Evolutionary conservation across 2,329 filamentous ascomycete genomes (phyloP).

Genomic region (Hypoxylon sp.): DNA sequence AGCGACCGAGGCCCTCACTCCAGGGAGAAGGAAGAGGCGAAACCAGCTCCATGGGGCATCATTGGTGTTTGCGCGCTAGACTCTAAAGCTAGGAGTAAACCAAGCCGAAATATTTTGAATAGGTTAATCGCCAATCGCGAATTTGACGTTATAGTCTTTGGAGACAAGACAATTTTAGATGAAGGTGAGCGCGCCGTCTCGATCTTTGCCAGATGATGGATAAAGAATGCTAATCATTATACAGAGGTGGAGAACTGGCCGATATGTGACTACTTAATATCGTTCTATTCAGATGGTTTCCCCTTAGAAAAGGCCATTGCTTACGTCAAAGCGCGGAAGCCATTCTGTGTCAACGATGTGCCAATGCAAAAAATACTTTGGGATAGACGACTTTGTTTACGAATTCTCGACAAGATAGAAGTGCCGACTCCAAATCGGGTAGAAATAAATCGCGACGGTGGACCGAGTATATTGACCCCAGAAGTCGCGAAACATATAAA

Average conservation of each 20-base stretch:
- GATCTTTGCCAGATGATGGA: slow-evolving; percentile 1
- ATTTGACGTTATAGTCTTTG: slow-evolving; percentile 97
- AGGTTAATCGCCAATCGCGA: slow-evolving; percentile 88
- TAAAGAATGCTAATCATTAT: slow-evolving; percentile 41
- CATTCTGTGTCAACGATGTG: slow-evolving; percentile 96
- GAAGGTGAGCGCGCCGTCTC: slow-evolving; percentile 65
- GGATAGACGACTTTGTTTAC: slow-evolving; percentile 91
- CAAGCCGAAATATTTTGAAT: slow-evolving; percentile 94
- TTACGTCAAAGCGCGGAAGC: slow-evolving; percentile 90
- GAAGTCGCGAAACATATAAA: slow-evolving; percentile 84
- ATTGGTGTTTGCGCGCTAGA: slow-evolving; percentile 97
- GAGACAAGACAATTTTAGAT: slow-evolving; percentile 97
- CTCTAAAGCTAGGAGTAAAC: slow-evolving; percentile 95
- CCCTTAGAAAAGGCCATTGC: slow-evolving; percentile 96
- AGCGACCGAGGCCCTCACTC: slow-evolving; percentile 68
- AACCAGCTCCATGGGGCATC: slow-evolving; percentile 68
- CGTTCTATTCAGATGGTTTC: slow-evolving; percentile 98
- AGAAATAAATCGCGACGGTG: slow-evolving; percentile 93
- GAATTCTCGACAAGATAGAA: slow-evolving; percentile 85
- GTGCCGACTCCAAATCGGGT: slow-evolving; percentile 89
- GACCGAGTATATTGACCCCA: slow-evolving; percentile 78
- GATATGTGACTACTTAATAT: slow-evolving; percentile 86
- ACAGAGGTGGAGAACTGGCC: slow-evolving; percentile 53
- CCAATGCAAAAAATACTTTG: slow-evolving; percentile 97
- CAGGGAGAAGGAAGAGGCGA: slow-evolving; percentile 67